Conservation (phyloP, 768 basidiomycete species). For the Butyriboletus loyo region DNA sequence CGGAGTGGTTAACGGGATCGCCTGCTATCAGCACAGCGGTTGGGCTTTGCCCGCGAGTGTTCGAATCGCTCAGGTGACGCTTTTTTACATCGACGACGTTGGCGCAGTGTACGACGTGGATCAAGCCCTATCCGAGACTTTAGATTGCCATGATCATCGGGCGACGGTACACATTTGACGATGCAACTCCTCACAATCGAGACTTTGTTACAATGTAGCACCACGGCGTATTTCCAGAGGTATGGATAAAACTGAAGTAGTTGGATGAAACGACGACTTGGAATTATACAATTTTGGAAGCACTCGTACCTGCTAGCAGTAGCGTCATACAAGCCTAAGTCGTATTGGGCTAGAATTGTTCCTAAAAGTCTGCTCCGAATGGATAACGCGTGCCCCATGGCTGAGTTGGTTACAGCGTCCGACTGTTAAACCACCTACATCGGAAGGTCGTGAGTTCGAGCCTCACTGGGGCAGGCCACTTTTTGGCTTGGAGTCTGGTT, state of each 20-base stretch:
- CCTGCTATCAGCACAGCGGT: slow-evolving; percentile 61
- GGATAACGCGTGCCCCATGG: slow-evolving; percentile 53
- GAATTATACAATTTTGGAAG: too few relatives aligned
- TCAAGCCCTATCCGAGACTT: background rate
- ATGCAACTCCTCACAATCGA: too few relatives aligned
- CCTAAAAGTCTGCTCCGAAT: background rate
- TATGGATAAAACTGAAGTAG: too few relatives aligned
- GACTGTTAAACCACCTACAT: slow-evolving; percentile 54
- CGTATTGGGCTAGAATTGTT: too few relatives aligned
- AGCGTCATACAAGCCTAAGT: background rate
- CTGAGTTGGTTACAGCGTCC: slow-evolving; percentile 79
- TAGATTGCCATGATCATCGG: background rate
- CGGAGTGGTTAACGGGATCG: slow-evolving; percentile 92
- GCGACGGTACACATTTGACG: too few relatives aligned
- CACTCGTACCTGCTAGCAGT: too few relatives aligned
- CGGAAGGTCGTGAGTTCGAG: slow-evolving; percentile 71
- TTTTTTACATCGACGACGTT: slow-evolving; percentile 33
- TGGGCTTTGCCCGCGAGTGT: slow-evolving; percentile 62
- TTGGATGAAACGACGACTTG: too few relatives aligned
- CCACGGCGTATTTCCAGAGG: too few relatives aligned
- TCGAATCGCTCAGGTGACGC: slow-evolving; percentile 62
- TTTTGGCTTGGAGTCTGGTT: background rate
- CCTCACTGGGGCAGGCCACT: slow-evolving; percentile 53
- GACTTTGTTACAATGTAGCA: too few relatives aligned
- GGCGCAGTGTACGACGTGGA: too few relatives aligned